Conservation (phyloP, 208 protist species). For the Trypanosoma avium region DNA sequence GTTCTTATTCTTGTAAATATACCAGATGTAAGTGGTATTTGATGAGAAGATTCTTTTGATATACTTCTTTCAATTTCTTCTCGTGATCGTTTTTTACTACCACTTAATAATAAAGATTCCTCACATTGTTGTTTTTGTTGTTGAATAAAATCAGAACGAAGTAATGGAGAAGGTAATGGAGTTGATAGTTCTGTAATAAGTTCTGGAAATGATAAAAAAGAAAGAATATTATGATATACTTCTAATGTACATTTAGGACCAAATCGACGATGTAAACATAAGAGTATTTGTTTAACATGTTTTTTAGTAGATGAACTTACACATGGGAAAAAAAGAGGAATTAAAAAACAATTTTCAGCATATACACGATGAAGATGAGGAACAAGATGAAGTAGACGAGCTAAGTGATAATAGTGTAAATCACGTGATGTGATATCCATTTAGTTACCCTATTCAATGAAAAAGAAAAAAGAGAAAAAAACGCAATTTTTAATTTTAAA, state of each 20-base stretch:
- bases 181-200: not conserved
- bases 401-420: conserved; percentile 61
- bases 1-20: not conserved
- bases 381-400: conserved; percentile 68
- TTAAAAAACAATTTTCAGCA: conserved; percentile 45
- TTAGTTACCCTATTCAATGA: not conserved
- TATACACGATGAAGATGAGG: conserved; percentile 56
- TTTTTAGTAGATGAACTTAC: conserved; percentile 44
- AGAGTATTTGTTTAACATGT: conserved; percentile 34
- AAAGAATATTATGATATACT: conserved; percentile 36
- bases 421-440: conserved; percentile 31
- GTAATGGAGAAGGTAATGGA: conserved; percentile 2
- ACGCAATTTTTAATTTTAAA: no score
- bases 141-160: not conserved
- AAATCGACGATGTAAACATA: conserved; percentile 48
- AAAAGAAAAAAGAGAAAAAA: no score
- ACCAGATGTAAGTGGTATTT: not conserved
- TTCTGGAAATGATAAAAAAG: conserved; percentile 60
- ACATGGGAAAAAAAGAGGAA: conserved; percentile 67
- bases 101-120: not conserved
- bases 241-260: not conserved
- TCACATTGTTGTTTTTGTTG: no score
- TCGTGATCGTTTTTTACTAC: not conserved
- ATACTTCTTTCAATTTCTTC: not conserved
- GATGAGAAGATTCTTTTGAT: not conserved